Evolutionary conservation across 2,329 filamentous ascomycete species (phyloP).

Genomic region (Monosporascus cannonballus): DNA sequence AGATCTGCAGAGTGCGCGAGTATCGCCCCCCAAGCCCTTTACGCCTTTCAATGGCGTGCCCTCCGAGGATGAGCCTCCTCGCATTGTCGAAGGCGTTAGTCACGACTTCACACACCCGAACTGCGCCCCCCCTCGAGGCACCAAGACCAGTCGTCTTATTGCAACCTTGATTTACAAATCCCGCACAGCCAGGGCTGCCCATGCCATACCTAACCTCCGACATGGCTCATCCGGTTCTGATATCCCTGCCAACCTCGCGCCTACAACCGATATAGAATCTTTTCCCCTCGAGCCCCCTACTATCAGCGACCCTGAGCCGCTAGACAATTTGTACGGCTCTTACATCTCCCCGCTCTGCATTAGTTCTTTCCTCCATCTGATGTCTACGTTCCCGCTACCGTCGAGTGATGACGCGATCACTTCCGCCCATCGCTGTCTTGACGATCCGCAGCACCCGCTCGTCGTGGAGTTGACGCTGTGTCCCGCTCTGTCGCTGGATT

Average conservation of each 20-base stretch:
- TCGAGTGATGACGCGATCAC: constrained; percentile 45
- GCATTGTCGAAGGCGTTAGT: constrained; percentile 55
- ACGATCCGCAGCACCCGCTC: constrained; percentile 50
- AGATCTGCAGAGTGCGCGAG: constrained; percentile 36
- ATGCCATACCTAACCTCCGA: constrained; percentile 29
- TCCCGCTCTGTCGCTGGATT: constrained; percentile 54
- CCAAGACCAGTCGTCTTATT: constrained; percentile 45
- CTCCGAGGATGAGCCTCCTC: constrained; percentile 51
- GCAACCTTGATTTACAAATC: constrained; percentile 61
- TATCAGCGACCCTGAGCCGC: constrained; percentile 46
- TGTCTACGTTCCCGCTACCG: constrained; percentile 55
- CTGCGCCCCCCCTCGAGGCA: constrained; percentile 48
- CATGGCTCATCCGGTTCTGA: constrained; percentile 32
- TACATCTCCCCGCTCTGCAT: constrained; percentile 61
- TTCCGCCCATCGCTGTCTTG: constrained; percentile 60
- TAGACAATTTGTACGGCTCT: constrained; percentile 60
- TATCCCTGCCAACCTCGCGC: constrained; percentile 50
- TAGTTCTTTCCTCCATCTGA: constrained; percentile 60
- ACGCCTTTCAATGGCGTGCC: constrained; percentile 55
- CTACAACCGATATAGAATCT: constrained; percentile 50
- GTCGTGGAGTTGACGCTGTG: constrained; percentile 63
- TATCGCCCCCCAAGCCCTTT: constrained; percentile 35
- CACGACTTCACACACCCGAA: constrained; percentile 59
- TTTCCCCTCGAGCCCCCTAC: constrained; percentile 53
- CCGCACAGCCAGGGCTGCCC: constrained; percentile 21